A percentile compares a stretch with the other conserved stretches of the same genome.
These are phyloP conservation scores for Metschnikowia lunata DNA, from an alignment of 805 yeast genomes.

Conservation along the genomic window DNA sequence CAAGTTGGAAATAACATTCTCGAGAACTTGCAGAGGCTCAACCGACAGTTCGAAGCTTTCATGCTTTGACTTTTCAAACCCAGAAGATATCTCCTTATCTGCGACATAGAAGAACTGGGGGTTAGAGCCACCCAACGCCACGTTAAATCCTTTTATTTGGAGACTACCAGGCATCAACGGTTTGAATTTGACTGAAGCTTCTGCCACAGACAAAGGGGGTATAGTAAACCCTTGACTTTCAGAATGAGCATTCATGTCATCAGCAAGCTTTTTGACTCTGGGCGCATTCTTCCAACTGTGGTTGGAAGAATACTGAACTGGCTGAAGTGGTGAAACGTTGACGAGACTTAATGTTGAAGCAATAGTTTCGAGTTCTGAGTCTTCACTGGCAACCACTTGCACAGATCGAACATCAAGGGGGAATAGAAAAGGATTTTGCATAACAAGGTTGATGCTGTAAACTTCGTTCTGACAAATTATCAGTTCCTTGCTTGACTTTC, in stretches of 20 bases:
- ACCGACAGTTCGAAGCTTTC: neutral
- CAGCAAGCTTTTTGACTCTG: neutral
- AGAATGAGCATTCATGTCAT: neutral
- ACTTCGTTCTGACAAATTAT: constrained; percentile 45
- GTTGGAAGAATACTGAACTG: neutral
- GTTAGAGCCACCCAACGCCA: constrained; percentile 49
- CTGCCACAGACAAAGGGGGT: constrained; percentile 27
- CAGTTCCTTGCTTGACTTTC: constrained; percentile 46
- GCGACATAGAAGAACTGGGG: constrained; percentile 42
- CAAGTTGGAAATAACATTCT: constrained; percentile 24
- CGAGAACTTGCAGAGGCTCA: constrained; percentile 3
- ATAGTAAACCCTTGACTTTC: constrained; percentile 16
- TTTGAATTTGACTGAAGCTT: constrained; percentile 42
- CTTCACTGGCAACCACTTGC: constrained; percentile 32
- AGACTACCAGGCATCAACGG: constrained; percentile 49
- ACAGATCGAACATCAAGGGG: constrained; percentile 58
- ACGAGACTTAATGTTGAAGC: neutral
- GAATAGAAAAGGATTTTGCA: constrained; percentile 80
- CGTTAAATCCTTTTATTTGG: constrained; percentile 46
- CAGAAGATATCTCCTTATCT: constrained; percentile 22
- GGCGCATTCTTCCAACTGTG: constrained; percentile 2
- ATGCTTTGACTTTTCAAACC: constrained; percentile 9
- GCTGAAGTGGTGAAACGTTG: constrained; percentile 1
- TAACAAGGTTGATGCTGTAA: constrained; percentile 48
- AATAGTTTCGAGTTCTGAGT: constrained; percentile 25